Evolutionary conservation across 2,329 filamentous ascomycete genomes (phyloP), one percentile per base, ranked within the genome.

Genomic region (Colletotrichum viniferum): DNA sequence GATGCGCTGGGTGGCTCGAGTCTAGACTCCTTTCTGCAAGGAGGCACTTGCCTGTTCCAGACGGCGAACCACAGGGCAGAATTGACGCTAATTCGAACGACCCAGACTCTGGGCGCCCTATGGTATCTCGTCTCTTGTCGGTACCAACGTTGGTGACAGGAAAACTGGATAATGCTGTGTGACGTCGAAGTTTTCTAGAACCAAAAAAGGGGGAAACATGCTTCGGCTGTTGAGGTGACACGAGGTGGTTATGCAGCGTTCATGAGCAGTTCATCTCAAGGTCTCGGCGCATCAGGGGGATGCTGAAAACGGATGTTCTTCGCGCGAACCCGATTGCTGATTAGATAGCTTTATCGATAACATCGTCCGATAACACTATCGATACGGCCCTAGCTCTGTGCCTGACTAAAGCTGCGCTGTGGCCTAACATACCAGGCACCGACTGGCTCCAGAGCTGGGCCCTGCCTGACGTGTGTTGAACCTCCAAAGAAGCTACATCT

Each of bases 401-500:
- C 24, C 43, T 36, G 38, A 43, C n/a, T 14, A 65, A 36, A 13
- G 56, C 13, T 1, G 3, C 3, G 3, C 1, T 18, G 0, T 58
- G 63, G 68, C 73, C 71, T 26, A 32, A 4, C 1, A 62, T 9
- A 2, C 24, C 63, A 76, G 73, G 73, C 73, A 69, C 1, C 2
- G 10, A 32, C 2, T 16, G 36, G 55, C 69, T 74, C 55, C 61
- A 66, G 43, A 52, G 43, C 43, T 52, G 43, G 43, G 69, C 55
- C 69, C 73, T 72, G 69, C 56, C 66, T 70, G 71, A 72, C 69
- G 69, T 74, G 72, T 75, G 69, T 69, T 75, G 69, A 67, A 43
- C 55, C 58, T 68, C 64, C 69, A 73, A 76, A 76, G 73, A 76
- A 76, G 69, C 69, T 76, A 76, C 73, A 48, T 76, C 69, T 76